Conservation (phyloP, 1,284 basidiomycete species). For the Irpex sp. region DNA sequence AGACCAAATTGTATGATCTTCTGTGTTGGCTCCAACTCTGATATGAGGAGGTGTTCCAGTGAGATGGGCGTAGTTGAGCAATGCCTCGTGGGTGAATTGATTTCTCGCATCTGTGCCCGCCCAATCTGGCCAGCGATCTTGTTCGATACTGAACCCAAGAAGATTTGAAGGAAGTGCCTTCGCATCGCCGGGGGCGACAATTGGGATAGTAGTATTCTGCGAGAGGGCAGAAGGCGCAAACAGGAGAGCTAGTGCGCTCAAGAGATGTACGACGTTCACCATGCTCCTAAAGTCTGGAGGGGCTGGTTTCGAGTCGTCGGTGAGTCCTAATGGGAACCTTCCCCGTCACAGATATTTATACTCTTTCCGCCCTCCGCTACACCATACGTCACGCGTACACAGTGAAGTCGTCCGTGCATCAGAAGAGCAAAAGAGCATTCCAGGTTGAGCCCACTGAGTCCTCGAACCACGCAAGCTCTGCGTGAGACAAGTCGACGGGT, state of each 20-base stretch:
- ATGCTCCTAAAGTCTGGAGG: neutral
- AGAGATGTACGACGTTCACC: neutral
- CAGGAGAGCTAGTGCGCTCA: neutral
- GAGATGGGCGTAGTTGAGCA: conserved; percentile 51
- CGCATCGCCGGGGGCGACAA: conserved; percentile 18
- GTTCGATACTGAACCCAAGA: conserved; percentile 65
- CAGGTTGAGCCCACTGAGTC: neutral
- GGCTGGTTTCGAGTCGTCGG: neutral
- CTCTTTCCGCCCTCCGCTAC: neutral
- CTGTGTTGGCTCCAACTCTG: conserved; percentile 60
- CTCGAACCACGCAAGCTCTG: neutral
- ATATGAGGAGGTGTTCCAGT: conserved; percentile 55
- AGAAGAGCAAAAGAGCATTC: neutral
- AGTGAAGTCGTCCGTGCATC: neutral
- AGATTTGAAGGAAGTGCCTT: conserved; percentile 31
- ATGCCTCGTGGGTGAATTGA: conserved; percentile 52
- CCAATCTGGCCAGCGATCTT: conserved; percentile 68
- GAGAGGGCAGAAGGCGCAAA: neutral
- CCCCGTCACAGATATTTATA: neutral
- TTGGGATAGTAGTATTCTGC: conserved; percentile 21
- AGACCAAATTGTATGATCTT: conserved; percentile 58
- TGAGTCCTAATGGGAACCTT: neutral
- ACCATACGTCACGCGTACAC: neutral
- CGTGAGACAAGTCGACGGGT: neutral
- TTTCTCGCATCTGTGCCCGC: conserved; percentile 46